Base-by-base conservation (phyloP, 257 asterid genomes). In the Rehmannia glutinosa region DNA sequence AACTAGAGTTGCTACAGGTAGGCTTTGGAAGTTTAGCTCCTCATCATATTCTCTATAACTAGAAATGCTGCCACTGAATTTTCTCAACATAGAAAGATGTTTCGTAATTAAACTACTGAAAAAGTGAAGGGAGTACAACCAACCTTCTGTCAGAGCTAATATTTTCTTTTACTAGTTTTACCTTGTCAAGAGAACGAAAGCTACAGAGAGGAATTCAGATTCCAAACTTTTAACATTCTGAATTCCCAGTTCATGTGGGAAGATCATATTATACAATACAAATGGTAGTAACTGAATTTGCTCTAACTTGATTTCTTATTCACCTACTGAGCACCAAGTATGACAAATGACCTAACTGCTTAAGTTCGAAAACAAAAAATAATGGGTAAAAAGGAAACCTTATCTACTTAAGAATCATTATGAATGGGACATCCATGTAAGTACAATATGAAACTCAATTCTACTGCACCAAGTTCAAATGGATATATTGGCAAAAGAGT, bases 401-500 rank as follows among this genome's bases (percentile, higher is more conserved):
- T n/a, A 8, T 11, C 20, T 38, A 30, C 38, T 8, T 8, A 28
- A 7, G 13, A 9, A 32, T 32, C 28, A 43, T 21, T 28, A 21
- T 32, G 57, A 46, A 53, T 38, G 36, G n/a, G 54, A 55, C 17
- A 39, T 61, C 25, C 28, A 28, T 60, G 55, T 15, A 55, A 47
- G 20, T 21, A 19, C 39, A 56, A 12, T 43, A 64, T 38, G 61
- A 63, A 43, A 42, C 62, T 46, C 43, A 33, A 66, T 52, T 43
- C 21, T 15, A 68, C 35, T 56, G 58, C 28, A 64, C 36, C 62
- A 20, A 25, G 50, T 41, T 49, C 24, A 33, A 49, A 32, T 16
- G 67, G 27, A 45, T 62, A 78, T 23, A 43, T 43, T 6, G 9
- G 58, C 42, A 53, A 56, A 60, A 65, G 50, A 49, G 33, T 80